Evolutionary conservation across 1,139 yeast species (phyloP).

Genomic region (Saccharomycopsis hybrid): DNA sequence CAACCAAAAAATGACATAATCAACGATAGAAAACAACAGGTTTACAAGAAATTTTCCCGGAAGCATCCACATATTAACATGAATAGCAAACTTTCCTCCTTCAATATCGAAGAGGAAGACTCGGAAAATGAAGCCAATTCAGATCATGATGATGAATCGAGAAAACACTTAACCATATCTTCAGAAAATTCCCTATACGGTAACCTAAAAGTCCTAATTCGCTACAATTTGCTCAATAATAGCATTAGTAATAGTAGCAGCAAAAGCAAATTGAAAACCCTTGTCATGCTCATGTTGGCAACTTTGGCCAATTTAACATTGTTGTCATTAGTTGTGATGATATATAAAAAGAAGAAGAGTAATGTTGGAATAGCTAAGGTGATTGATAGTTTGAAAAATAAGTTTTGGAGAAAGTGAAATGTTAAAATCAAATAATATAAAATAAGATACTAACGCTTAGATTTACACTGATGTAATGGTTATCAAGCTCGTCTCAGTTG

Average conservation of each 20-base stretch:
- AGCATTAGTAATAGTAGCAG: not conserved
- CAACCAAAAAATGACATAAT: conserved; percentile 4
- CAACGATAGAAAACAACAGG: conserved; percentile 7
- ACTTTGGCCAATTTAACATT: not conserved
- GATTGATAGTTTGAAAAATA: not conserved
- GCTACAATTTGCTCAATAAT: conserved; percentile 1
- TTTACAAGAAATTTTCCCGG: conserved; percentile 14
- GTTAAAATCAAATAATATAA: too few species aligned
- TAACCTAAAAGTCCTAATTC: conserved; percentile 2
- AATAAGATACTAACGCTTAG: too few species aligned
- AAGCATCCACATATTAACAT: conserved; percentile 18
- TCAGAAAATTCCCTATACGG: conserved; percentile 1
- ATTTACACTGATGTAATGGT: too few species aligned
- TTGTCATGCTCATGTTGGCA: not conserved
- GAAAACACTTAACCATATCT: not conserved
- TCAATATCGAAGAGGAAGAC: not conserved
- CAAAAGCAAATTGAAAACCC: not conserved
- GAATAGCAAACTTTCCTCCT: conserved; percentile 2
- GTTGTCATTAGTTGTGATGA: not conserved
- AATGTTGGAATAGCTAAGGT: not conserved
- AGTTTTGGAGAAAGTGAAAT: not conserved
- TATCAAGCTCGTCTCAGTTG: too few species aligned
- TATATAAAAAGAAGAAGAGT: not conserved
- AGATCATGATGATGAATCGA: not conserved
- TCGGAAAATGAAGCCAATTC: not conserved